phyloP scores from a whole-genome alignment of 768 basidiomycete genomes.

The Trametes maxima region DNA sequence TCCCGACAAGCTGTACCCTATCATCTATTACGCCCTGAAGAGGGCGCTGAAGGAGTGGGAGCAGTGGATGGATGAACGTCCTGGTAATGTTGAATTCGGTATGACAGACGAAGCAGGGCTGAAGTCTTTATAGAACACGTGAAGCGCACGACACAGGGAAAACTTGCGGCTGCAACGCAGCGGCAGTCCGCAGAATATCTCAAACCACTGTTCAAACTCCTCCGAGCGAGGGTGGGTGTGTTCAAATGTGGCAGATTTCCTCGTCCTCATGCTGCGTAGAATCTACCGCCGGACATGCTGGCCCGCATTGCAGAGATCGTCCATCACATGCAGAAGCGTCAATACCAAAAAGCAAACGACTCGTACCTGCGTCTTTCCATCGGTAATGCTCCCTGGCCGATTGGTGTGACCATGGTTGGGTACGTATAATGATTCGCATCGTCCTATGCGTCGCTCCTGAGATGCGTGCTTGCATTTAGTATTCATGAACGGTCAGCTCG shows the following conservation, averaged over 20 bases:
- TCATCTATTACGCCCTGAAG: conserved; percentile 96
- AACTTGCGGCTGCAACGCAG: conserved; percentile 92
- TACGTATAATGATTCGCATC: conserved; percentile 40
- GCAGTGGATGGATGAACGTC: conserved; percentile 90
- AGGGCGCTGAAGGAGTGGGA: conserved; percentile 95
- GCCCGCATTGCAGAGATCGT: conserved; percentile 90
- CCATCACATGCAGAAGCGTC: conserved; percentile 92
- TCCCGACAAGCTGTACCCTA: conserved; percentile 92
- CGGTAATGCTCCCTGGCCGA: conserved; percentile 99
- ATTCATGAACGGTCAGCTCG: conserved; percentile 98
- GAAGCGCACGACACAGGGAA: conserved; percentile 89
- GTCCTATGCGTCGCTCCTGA: background rate
- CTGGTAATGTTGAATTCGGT: conserved; percentile 54
- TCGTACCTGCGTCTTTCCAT: conserved; percentile 96
- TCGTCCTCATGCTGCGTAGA: conserved; percentile 42
- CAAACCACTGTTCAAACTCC: conserved; percentile 91
- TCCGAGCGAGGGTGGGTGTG: conserved; percentile 74
- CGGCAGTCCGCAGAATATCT: conserved; percentile 95
- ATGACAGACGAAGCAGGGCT: background rate
- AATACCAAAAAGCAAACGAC: conserved; percentile 96
- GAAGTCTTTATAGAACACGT: conserved; percentile 55
- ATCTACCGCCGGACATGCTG: conserved; percentile 82
- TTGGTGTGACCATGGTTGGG: conserved; percentile 99
- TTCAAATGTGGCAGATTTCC: background rate
- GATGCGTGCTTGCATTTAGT: conserved; percentile 40